phyloP scores from a whole-genome alignment of 2,329 filamentous ascomycete species.

The Stagonosporopsis rhizophila region DNA sequence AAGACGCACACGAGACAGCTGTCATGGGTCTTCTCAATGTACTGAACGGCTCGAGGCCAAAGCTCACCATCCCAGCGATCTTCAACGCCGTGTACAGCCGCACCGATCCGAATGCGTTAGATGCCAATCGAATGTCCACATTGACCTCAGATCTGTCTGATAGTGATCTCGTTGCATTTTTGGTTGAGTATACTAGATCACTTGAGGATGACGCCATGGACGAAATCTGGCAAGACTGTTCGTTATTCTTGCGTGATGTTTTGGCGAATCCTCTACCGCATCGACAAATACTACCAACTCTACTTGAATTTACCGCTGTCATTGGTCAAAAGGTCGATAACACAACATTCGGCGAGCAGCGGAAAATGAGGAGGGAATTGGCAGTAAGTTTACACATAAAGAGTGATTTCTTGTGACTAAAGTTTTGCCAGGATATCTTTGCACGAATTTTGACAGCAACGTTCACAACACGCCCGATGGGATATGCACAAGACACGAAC shows the following conservation, averaged over 20 bases:
- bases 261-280: conserved; percentile 94
- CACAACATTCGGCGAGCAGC: conserved; percentile 94
- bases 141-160: conserved; percentile 86
- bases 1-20: conserved; percentile 63
- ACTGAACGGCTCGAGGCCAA: conserved; percentile 87
- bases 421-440: conserved; percentile 75
- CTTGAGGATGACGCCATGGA: conserved; percentile 97
- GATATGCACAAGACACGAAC: conserved; percentile 68
- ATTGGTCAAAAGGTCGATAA: conserved; percentile 96
- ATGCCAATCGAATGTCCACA: conserved; percentile 82
- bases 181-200: conserved; percentile 88
- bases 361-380: conserved; percentile 87
- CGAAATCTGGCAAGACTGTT: conserved; percentile 96
- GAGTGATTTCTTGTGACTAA: conserved; percentile 10
- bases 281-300: conserved; percentile 82
- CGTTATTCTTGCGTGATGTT: conserved; percentile 86
- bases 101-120: conserved; percentile 82
- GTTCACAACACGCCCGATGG: conserved; percentile 85
- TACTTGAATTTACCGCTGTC: conserved; percentile 88
- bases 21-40: conserved; percentile 89
- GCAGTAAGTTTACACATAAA: conserved; percentile 67
- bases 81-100: conserved; percentile 97
- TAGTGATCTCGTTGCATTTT: conserved; percentile 82
- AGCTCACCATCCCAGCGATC: conserved; percentile 89
- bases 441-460: conserved; percentile 87